Percentiles rank a stretch among this genome's conserved stretches.
Conservation (phyloP, 768 basidiomycete species). For the Calocera viscosa region DNA sequence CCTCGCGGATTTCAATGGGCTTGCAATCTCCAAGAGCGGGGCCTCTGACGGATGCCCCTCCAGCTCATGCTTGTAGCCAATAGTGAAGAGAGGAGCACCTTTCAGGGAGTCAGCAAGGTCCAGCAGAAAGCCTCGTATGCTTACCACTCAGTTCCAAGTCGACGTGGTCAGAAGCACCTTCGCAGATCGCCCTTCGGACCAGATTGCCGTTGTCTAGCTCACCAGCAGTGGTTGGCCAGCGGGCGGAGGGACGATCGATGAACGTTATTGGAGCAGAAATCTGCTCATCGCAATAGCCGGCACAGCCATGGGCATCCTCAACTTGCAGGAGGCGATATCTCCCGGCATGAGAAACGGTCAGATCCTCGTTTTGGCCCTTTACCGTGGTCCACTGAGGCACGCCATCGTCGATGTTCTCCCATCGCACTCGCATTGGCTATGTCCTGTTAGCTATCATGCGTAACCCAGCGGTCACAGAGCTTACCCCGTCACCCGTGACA, state of each 20-base stretch:
- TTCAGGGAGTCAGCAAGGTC: slow-evolving; percentile 5
- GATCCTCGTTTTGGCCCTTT: not conserved
- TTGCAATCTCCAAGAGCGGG: slow-evolving; percentile 37
- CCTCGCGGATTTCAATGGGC: slow-evolving; percentile 65
- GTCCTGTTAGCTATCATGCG: not conserved
- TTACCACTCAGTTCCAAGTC: slow-evolving; percentile 70
- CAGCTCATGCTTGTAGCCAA: slow-evolving; percentile 72
- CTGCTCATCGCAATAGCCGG: slow-evolving; percentile 3
- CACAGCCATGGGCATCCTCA: not conserved
- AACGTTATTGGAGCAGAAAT: not conserved
- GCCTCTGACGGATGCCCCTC: not conserved
- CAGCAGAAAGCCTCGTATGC: slow-evolving; percentile 12
- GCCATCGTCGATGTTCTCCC: slow-evolving; percentile 9
- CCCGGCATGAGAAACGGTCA: not conserved
- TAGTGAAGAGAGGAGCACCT: slow-evolving; percentile 89
- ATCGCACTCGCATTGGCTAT: slow-evolving; percentile 10
- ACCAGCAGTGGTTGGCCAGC: not conserved
- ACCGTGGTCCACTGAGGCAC: not conserved
- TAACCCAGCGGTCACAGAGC: slow-evolving; percentile 20
- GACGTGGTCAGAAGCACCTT: slow-evolving; percentile 66
- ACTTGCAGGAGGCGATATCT: not conserved
- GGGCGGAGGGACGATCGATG: not conserved
- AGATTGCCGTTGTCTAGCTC: not conserved
- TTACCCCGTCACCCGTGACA: slow-evolving; percentile 79
- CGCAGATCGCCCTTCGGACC: slow-evolving; percentile 58